phyloP scores from a whole-genome alignment of 257 asterid genomes.

The Salvia miltiorrhiza region DNA sequence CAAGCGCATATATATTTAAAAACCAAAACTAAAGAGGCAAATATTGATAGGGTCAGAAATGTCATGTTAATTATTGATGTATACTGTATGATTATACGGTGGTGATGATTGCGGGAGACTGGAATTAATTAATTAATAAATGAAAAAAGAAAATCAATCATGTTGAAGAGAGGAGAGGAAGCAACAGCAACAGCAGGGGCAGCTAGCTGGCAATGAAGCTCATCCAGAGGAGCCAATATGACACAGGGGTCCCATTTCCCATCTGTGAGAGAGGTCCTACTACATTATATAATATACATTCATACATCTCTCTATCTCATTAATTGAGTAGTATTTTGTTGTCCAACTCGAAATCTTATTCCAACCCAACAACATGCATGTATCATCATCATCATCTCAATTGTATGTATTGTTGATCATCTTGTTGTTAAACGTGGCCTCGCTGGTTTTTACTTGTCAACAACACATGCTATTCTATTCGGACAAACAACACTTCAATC shows the following conservation, averaged over 20 bases:
- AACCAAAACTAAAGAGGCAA: too few species aligned
- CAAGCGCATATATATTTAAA: neutral
- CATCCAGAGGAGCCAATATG: constrained; percentile 46
- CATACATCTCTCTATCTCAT: neutral
- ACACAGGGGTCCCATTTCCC: constrained; percentile 29
- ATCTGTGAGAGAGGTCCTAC: neutral
- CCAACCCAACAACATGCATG: neutral
- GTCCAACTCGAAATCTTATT: neutral
- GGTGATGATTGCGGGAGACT: too few species aligned
- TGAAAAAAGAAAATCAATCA: constrained; percentile 19
- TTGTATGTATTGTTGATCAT: too few species aligned
- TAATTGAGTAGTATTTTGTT: neutral
- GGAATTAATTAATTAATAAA: neutral
- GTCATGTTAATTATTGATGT: constrained; percentile 2
- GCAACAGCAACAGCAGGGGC: neutral
- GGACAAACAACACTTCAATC: constrained; percentile 3
- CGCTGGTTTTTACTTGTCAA: constrained; percentile 22
- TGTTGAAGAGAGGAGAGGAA: neutral
- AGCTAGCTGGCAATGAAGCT: constrained; percentile 39
- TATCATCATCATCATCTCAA: neutral
- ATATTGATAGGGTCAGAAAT: constrained; percentile 13
- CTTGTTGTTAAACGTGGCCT: constrained; percentile 27
- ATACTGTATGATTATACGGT: too few species aligned
- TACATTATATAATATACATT: too few species aligned
- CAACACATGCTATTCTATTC: constrained; percentile 10